phyloP scores from a whole-genome alignment of 805 yeast genomes.

The Ogataea chonburiensis region DNA sequence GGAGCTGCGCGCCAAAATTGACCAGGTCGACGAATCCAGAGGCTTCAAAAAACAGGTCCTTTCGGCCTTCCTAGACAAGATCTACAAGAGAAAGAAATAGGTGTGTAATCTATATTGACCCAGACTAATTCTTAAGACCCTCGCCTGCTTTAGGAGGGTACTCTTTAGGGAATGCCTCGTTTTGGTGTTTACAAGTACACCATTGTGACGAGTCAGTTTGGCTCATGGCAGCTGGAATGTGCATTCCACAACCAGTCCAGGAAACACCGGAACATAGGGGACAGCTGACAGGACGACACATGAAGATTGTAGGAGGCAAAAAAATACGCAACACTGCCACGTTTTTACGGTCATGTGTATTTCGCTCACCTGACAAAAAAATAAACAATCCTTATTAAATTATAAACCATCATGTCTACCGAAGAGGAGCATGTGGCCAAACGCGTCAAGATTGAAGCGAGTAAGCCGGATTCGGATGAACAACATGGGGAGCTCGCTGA shows the following conservation, averaged over 20 bases:
- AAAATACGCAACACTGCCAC: slow-evolving; percentile 2
- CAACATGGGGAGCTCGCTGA: background rate
- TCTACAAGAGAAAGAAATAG: slow-evolving; percentile 90
- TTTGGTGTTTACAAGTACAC: slow-evolving; percentile 36
- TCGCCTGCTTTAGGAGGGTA: slow-evolving; percentile 40
- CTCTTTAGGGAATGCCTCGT: slow-evolving; percentile 26
- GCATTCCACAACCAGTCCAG: slow-evolving; percentile 49
- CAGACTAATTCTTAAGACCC: slow-evolving; percentile 22
- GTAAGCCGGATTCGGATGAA: slow-evolving; percentile 1
- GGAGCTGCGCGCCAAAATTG: slow-evolving; percentile 63
- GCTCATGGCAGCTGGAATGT: slow-evolving; percentile 42
- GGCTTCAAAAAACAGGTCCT: slow-evolving; percentile 93
- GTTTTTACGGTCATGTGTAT: slow-evolving; percentile 18
- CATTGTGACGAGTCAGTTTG: slow-evolving; percentile 36
- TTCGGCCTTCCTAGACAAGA: slow-evolving; percentile 79
- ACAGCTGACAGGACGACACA: slow-evolving; percentile 40
- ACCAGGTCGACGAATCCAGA: slow-evolving; percentile 77
- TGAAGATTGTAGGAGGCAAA: slow-evolving; percentile 9
- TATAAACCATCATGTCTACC: slow-evolving; percentile 8
- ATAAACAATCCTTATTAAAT: slow-evolving; percentile 3
- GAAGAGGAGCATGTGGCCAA: slow-evolving; percentile 15
- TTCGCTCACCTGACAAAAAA: slow-evolving; percentile 23
- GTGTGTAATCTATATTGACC: background rate
- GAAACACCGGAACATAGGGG: slow-evolving; percentile 32
- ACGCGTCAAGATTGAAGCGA: slow-evolving; percentile 14